These are phyloP conservation scores for Diplodia scrobiculata DNA, from an alignment of 2,329 filamentous ascomycete genomes.

Conservation along the genomic window DNA sequence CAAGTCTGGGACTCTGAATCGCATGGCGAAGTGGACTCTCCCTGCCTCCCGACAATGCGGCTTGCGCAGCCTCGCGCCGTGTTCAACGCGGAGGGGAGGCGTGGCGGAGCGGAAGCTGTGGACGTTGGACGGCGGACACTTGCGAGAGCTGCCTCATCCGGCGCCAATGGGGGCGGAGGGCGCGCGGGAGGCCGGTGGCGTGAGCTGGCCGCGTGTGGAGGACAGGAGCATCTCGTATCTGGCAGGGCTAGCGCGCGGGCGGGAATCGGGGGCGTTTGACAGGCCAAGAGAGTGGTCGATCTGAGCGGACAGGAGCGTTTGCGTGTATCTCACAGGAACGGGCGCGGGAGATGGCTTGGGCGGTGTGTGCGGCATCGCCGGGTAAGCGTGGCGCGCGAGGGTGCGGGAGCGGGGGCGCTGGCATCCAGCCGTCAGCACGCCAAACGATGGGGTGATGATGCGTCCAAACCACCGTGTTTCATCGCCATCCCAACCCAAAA, in stretches of 20 bases:
- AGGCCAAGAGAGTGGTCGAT: constrained; percentile 1
- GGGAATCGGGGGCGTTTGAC: constrained; percentile 5
- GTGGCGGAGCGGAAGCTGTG: background rate
- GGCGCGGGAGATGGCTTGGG: background rate
- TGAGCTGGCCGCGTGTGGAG: background rate
- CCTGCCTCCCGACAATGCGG: background rate
- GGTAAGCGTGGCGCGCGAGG: background rate
- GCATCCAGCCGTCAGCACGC: background rate
- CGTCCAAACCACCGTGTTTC: background rate
- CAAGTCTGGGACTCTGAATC: background rate
- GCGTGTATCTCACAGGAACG: background rate
- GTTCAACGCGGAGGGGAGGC: background rate
- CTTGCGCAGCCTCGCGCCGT: background rate
- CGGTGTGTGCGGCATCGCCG: background rate
- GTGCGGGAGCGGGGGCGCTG: background rate
- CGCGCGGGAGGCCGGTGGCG: background rate
- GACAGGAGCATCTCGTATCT: background rate
- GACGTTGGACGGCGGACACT: background rate
- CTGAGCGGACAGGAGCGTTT: background rate
- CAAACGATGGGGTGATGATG: background rate
- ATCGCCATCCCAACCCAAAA: constrained; percentile 15
- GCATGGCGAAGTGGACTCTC: background rate
- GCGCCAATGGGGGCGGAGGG: background rate
- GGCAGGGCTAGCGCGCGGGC: background rate
- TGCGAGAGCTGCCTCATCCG: background rate